phyloP scores from a whole-genome alignment of 2,329 filamentous ascomycete genomes.

The Didymella pomorum region DNA sequence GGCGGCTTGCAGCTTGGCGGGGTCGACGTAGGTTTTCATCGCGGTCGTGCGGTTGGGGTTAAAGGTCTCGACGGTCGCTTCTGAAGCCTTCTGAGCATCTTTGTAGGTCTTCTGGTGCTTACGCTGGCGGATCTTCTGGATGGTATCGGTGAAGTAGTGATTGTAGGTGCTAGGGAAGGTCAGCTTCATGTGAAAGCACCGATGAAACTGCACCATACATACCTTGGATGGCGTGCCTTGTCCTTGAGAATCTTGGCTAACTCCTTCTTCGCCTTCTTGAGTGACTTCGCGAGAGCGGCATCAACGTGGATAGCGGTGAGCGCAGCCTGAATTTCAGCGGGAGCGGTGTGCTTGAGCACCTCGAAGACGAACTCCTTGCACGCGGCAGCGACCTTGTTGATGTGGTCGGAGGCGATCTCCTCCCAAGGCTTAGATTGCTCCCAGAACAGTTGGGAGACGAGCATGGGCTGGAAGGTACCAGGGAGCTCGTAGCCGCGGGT shows the following conservation, averaged over 20 bases:
- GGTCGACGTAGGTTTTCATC: neutral
- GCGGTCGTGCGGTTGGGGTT: neutral
- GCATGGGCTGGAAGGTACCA: slow-evolving; percentile 66
- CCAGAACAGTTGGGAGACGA: slow-evolving; percentile 67
- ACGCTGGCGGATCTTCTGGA: slow-evolving; percentile 35
- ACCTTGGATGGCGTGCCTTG: slow-evolving; percentile 54
- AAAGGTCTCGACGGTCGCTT: neutral
- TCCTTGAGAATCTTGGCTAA: slow-evolving; percentile 58
- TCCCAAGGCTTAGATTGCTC: slow-evolving; percentile 67
- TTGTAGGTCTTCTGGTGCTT: slow-evolving; percentile 20
- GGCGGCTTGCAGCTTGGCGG: neutral
- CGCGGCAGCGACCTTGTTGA: slow-evolving; percentile 21
- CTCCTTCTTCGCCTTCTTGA: slow-evolving; percentile 49
- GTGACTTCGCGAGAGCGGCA: slow-evolving; percentile 29
- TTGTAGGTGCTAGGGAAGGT: slow-evolving; percentile 60
- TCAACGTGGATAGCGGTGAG: neutral
- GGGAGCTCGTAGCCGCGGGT: slow-evolving; percentile 65
- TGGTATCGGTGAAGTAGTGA: slow-evolving; percentile 46
- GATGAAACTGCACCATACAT: too few relatives aligned
- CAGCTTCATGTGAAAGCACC: too few relatives aligned
- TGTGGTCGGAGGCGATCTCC: slow-evolving; percentile 48
- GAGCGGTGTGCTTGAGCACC: neutral
- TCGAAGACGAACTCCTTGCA: slow-evolving; percentile 1
- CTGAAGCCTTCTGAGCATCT: neutral
- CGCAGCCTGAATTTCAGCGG: neutral